Percentiles rank a stretch among this genome's conserved stretches.
These are phyloP conservation scores for Claviceps quebecensis DNA, from an alignment of 2,329 filamentous ascomycete genomes.

Conservation along the genomic window DNA sequence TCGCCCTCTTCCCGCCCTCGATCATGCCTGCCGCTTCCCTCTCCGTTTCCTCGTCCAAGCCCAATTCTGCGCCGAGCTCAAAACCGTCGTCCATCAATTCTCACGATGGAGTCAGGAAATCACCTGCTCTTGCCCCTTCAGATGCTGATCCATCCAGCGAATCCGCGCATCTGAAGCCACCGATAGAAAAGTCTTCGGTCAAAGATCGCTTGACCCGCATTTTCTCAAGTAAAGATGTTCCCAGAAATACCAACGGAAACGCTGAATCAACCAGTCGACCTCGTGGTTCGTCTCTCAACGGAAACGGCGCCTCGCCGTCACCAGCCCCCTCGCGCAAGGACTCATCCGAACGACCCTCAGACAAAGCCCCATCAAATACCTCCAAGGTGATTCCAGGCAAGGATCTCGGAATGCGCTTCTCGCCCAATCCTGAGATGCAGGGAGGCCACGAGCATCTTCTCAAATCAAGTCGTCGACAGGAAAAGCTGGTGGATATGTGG, in stretches of 20 bases:
- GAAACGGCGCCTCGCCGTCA: conserved; percentile 20
- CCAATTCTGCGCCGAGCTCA: conserved; percentile 5
- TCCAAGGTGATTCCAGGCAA: conserved; percentile 17
- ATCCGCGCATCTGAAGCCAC: conserved; percentile 16
- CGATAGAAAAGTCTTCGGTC: conserved; percentile 43
- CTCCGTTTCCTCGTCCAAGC: conserved; percentile 2
- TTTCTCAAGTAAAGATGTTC: conserved; percentile 45
- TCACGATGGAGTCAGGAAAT: conserved; percentile 26
- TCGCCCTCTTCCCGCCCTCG: background rate
- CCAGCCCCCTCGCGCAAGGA: conserved; percentile 28
- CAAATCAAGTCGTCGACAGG: conserved; percentile 79
- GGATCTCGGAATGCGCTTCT: conserved; percentile 36
- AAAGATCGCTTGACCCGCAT: conserved; percentile 52
- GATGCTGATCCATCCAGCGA: conserved; percentile 20
- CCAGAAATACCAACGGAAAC: conserved; percentile 20
- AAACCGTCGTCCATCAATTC: conserved; percentile 17
- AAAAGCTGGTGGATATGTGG: conserved; percentile 88
- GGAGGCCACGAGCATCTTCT: conserved; percentile 78
- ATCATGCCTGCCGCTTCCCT: conserved; percentile 4
- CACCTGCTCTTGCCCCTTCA: conserved; percentile 25
- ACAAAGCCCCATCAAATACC: conserved; percentile 14
- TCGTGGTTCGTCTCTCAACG: conserved; percentile 22
- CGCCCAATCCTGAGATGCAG: conserved; percentile 34
- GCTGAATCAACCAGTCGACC: conserved; percentile 20
- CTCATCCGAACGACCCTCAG: conserved; percentile 19